These are phyloP conservation scores for Endothia cerciana DNA, from an alignment of 2,329 filamentous ascomycete species.

Conservation along the genomic window DNA sequence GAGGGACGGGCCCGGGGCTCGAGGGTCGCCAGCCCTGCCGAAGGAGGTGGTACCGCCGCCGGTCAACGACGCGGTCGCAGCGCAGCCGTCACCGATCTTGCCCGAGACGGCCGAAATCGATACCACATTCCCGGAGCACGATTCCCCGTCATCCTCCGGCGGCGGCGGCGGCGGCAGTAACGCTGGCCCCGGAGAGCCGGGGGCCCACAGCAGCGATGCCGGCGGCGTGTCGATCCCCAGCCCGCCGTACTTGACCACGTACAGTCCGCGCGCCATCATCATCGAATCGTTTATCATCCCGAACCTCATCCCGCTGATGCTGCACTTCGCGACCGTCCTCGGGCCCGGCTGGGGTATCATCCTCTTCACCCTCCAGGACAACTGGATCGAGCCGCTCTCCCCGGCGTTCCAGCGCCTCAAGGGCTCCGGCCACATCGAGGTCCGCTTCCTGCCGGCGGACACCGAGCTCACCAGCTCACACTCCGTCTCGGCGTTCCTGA, in stretches of 20 bases:
- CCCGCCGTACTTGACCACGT: neutral
- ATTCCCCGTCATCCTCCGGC: neutral
- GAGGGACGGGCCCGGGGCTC: neutral
- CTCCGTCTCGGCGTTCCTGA: conserved; percentile 40
- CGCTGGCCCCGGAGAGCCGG: neutral
- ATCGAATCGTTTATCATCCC: conserved; percentile 30
- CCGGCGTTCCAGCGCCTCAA: conserved; percentile 40
- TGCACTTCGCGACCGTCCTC: conserved; percentile 37
- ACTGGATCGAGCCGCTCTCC: conserved; percentile 33
- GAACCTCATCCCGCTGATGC: conserved; percentile 35
- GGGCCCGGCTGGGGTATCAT: conserved; percentile 47
- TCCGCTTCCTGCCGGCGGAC: conserved; percentile 41
- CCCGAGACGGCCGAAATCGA: neutral
- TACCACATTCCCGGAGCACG: neutral
- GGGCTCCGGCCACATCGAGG: conserved; percentile 37
- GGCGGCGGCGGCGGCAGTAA: neutral
- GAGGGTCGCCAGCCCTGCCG: conserved; percentile 1
- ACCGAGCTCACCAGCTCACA: conserved; percentile 36
- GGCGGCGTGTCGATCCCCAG: neutral
- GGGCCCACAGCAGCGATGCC: neutral
- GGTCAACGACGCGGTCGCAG: neutral
- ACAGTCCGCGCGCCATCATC: conserved; percentile 26
- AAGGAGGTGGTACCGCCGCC: neutral
- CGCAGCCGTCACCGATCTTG: neutral
- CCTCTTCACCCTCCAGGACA: conserved; percentile 42